phyloP scores from a whole-genome alignment of 176 grass and related monocot species.

The Secale cereale region DNA sequence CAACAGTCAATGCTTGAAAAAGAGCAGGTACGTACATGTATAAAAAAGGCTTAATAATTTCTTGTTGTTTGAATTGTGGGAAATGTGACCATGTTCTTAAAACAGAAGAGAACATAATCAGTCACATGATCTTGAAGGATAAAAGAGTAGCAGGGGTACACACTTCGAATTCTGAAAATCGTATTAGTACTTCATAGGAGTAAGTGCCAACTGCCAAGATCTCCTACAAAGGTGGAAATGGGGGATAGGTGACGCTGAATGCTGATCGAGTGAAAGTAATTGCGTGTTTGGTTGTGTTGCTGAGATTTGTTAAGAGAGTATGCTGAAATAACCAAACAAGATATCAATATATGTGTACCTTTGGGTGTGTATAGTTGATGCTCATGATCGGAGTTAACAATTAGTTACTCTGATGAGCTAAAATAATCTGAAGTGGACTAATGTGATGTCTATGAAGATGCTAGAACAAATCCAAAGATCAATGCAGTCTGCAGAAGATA shows the following conservation, averaged over 20 bases:
- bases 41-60: conserved; percentile 14
- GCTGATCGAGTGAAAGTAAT: conserved; percentile 12
- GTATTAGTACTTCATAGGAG: not conserved
- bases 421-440: conserved; percentile 7
- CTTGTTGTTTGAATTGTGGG: conserved; percentile 30
- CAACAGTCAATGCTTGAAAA: conserved; percentile 84
- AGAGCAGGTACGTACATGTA: conserved; percentile 70
- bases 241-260: not conserved
- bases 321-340: conserved; percentile 25
- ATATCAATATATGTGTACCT: conserved; percentile 15
- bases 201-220: not conserved
- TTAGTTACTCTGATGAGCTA: conserved; percentile 18
- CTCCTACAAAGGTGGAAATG: not conserved
- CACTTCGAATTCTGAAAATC: conserved; percentile 7
- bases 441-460: conserved; percentile 60
- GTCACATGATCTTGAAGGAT: not conserved
- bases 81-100: conserved; percentile 30
- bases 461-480: conserved; percentile 74
- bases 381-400: conserved; percentile 9
- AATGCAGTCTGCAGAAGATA: conserved; percentile 63
- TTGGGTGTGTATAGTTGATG: not conserved
- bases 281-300: conserved; percentile 5
- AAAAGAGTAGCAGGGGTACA: conserved; percentile 11
- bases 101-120: not conserved
- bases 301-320: not conserved